Percentiles rank a stretch among this genome's conserved stretches.
phyloP scores from a whole-genome alignment of 441 rosid genomes.

The Adansonia gregorii region DNA sequence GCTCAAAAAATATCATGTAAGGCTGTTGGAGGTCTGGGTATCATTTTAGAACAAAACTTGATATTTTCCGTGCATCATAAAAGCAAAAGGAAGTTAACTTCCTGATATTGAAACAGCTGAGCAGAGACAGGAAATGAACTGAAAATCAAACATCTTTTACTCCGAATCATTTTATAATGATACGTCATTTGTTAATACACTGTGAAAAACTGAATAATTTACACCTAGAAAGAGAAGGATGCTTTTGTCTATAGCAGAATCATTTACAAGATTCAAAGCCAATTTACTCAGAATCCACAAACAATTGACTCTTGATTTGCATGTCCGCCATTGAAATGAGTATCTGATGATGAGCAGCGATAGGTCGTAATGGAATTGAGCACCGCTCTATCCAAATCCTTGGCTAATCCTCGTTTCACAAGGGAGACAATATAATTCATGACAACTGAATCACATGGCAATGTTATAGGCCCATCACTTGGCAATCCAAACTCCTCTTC shows the following conservation, averaged over 20 bases:
- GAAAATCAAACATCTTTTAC: not conserved
- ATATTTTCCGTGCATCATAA: not conserved
- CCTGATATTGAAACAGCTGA: not conserved
- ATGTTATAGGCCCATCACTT: conserved; percentile 1
- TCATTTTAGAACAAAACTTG: conserved; percentile 6
- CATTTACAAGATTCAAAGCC: conserved; percentile 4
- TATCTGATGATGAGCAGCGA: conserved; percentile 10
- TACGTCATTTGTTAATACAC: not conserved
- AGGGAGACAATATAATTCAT: conserved; percentile 3
- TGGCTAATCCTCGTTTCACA: conserved; percentile 9
- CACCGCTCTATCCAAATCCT: conserved; percentile 7
- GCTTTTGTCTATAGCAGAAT: not conserved
- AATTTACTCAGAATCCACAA: not conserved
- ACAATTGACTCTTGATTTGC: not conserved
- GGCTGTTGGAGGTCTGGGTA: not conserved
- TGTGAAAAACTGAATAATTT: not conserved
- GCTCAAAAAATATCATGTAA: not conserved
- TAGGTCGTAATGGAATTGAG: conserved; percentile 6
- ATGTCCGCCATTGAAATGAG: not conserved
- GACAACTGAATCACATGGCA: not conserved
- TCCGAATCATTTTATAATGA: too few relatives aligned
- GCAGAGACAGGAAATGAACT: not conserved
- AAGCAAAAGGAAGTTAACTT: not conserved
- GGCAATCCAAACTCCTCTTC: conserved; percentile 13
- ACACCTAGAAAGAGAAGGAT: not conserved